A percentile compares a stretch with the other conserved stretches of the same genome.
These are phyloP conservation scores for Sporothrix luriei DNA, from an alignment of 2,329 filamentous ascomycete genomes.

Conservation along the genomic window DNA sequence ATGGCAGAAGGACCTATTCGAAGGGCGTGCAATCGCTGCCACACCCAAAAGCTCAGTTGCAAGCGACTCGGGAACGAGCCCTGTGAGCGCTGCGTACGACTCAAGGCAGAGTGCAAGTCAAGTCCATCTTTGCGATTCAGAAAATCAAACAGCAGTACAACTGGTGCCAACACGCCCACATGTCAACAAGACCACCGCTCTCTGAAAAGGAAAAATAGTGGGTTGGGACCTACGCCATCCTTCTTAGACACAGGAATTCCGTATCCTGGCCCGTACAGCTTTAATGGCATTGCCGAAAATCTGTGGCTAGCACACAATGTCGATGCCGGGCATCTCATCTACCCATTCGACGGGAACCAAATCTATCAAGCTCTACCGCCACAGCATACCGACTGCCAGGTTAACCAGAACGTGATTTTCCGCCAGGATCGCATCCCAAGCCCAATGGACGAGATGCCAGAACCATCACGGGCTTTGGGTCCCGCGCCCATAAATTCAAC, in stretches of 20 bases:
- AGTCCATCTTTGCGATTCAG: constrained; percentile 46
- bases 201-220: background rate
- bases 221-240: background rate
- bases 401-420: background rate
- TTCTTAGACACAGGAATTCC: background rate
- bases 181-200: background rate
- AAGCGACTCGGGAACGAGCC: constrained; percentile 47
- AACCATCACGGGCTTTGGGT: background rate
- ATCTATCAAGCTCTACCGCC: constrained; percentile 20
- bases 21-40: constrained; percentile 53
- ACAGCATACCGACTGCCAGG: constrained; percentile 11
- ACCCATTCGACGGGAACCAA: constrained; percentile 27
- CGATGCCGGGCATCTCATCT: constrained; percentile 27
- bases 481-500: background rate
- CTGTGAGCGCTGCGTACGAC: constrained; percentile 49
- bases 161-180: constrained; percentile 30
- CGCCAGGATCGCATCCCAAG: background rate
- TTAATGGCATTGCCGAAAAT: constrained; percentile 30
- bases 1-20: constrained; percentile 39
- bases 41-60: constrained; percentile 52
- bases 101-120: constrained; percentile 49
- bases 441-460: background rate
- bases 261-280: constrained; percentile 30
- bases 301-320: constrained; percentile 27
- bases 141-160: constrained; percentile 34